Percentiles rank a stretch among this genome's conserved stretches.
Evolutionary conservation across 1,284 basidiomycete genomes (phyloP).

Genomic region (Austroboletus novae-zelandiae): DNA sequence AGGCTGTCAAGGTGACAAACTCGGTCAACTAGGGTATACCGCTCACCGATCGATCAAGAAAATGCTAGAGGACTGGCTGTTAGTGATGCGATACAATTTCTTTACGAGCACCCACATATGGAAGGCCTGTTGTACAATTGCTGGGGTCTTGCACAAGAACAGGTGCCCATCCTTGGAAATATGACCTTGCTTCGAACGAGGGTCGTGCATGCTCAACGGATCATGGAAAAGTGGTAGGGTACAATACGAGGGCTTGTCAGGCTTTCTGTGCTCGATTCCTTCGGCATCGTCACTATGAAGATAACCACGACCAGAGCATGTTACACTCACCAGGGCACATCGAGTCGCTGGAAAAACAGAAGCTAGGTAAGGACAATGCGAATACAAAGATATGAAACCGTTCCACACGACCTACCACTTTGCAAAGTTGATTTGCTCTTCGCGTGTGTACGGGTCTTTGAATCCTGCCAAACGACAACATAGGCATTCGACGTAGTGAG

Average conservation of each 20-base stretch:
- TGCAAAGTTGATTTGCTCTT: constrained; percentile 48
- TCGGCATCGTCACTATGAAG: not conserved
- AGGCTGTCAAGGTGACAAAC: not conserved
- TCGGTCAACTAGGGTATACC: not conserved
- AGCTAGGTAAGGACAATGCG: not conserved
- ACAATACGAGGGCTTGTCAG: constrained; percentile 50
- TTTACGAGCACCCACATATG: constrained; percentile 48
- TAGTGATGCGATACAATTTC: not conserved
- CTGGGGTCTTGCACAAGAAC: constrained; percentile 55
- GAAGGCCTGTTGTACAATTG: constrained; percentile 47
- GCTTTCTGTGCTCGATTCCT: constrained; percentile 42
- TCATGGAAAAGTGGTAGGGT: constrained; percentile 53
- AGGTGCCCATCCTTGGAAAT: constrained; percentile 47
- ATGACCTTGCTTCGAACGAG: constrained; percentile 43
- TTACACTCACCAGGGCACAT: constrained; percentile 46
- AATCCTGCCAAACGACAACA: constrained; percentile 12
- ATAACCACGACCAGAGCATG: not conserved
- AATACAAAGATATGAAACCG: not conserved
- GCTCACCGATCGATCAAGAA: constrained; percentile 50
- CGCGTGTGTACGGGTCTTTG: constrained; percentile 54
- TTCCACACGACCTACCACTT: constrained; percentile 44
- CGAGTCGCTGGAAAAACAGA: constrained; percentile 27
- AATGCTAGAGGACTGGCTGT: constrained; percentile 36
- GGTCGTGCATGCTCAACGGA: constrained; percentile 27
- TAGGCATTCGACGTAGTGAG: too few relatives aligned